Percentiles rank a stretch among this genome's conserved stretches.
Evolutionary conservation across 805 yeast species (phyloP).

Genomic region (Spathaspora gorwiae): DNA sequence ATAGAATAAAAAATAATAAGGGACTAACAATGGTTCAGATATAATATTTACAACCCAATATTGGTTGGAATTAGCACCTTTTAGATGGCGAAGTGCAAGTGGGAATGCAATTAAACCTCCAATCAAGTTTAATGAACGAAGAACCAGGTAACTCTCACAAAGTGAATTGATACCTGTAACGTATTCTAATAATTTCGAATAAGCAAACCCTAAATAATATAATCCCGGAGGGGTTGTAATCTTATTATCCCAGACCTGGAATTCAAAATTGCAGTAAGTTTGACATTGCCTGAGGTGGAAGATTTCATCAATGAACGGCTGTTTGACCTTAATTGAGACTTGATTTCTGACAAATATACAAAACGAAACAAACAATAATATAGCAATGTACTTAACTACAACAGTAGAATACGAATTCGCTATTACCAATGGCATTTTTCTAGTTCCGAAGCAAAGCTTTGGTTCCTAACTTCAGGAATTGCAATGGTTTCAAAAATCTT

Average conservation of each 20-base stretch:
- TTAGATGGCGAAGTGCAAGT: conserved; percentile 24
- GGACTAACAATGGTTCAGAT: conserved; percentile 65
- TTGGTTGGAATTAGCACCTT: conserved; percentile 10
- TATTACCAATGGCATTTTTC: conserved; percentile 9
- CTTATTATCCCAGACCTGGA: conserved; percentile 74
- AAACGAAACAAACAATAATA: conserved; percentile 9
- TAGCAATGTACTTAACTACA: background rate
- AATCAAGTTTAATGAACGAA: conserved; percentile 52
- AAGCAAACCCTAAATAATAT: conserved; percentile 46
- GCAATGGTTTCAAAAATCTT: no score
- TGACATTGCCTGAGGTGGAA: conserved; percentile 83
- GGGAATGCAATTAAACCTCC: conserved; percentile 62
- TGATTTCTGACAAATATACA: conserved; percentile 10
- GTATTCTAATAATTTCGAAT: conserved; percentile 26
- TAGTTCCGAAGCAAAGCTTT: no score
- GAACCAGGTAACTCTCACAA: conserved; percentile 15
- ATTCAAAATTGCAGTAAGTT: conserved; percentile 57
- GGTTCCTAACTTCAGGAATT: no score
- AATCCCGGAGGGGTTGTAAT: conserved; percentile 97
- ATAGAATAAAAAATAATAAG: conserved; percentile 76
- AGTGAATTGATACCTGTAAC: conserved; percentile 3
- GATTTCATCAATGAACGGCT: conserved; percentile 65
- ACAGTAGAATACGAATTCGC: background rate
- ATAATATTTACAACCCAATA: conserved; percentile 25
- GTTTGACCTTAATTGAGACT: conserved; percentile 18